Conservation (phyloP, 441 rosid species). For the Brassica balearica region DNA sequence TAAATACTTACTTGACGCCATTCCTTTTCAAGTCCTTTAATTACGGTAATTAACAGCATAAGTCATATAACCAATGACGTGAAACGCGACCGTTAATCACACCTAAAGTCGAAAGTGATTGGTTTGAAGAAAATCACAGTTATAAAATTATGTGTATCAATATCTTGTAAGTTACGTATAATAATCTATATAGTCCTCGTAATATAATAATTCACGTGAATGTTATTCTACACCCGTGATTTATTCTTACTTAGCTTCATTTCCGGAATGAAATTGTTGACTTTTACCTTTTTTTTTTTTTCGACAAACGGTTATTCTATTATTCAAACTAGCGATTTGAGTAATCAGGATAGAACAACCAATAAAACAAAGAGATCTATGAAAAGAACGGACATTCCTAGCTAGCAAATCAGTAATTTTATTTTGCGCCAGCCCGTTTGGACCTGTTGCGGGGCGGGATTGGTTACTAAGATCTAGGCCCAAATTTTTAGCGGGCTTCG, state of each 20-base stretch:
- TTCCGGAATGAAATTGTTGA: constrained; percentile 32
- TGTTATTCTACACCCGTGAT: constrained; percentile 31
- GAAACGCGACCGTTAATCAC: constrained; percentile 23
- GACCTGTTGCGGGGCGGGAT: too few species aligned
- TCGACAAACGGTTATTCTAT: too few species aligned
- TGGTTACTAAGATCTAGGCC: too few species aligned
- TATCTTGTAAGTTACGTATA: constrained; percentile 18
- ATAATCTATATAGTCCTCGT: neutral
- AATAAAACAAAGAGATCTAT: too few species aligned
- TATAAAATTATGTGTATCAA: neutral
- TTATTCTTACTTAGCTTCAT: constrained; percentile 25
- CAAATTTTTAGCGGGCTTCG: too few species aligned
- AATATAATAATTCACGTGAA: constrained; percentile 33
- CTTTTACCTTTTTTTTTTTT: too few species aligned
- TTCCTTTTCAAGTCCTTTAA: constrained; percentile 13
- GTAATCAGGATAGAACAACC: too few species aligned
- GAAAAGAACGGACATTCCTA: too few species aligned
- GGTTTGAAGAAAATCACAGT: constrained; percentile 13
- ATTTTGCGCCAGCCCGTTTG: too few species aligned
- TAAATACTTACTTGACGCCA: constrained; percentile 20
- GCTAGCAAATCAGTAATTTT: too few species aligned
- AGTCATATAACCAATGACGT: constrained; percentile 29
- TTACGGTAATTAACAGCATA: constrained; percentile 21
- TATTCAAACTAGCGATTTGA: too few species aligned
- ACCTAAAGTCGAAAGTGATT: constrained; percentile 15